Base-by-base conservation (phyloP, 2,329 filamentous ascomycete genomes). In the Tolypocladium capitatum region DNA sequence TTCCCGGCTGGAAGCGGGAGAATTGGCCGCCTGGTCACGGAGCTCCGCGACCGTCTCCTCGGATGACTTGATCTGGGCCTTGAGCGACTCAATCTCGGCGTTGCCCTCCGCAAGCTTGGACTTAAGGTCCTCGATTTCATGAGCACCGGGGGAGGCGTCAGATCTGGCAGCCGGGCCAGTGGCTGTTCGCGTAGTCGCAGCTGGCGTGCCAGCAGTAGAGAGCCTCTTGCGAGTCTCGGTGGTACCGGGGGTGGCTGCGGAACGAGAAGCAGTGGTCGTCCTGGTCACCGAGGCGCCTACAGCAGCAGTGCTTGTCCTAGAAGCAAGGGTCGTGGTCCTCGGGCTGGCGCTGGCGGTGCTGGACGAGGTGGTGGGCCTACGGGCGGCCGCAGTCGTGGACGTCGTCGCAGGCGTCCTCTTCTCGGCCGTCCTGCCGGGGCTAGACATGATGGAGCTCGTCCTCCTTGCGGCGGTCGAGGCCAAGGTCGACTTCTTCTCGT, bases 81-180 rank as follows among this genome's bases (percentile, higher is more conserved):
- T 78, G 30, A 83, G 69, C 13, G 72, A 63, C 47, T 74, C 70
- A 10, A 82, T 74, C 56, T 80, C 75, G 7, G 70, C 61, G 56
- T 82, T 77, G 52, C 76, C 78, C 31, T 76, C 70, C 5, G 69
- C 67, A 21, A 83, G 67, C 62, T 81, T 80, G 8, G 68, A 61
- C 65, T 78, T 82, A 40, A 83, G 68, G 42, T 78, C 73, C 45
- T 82, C 78, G 4, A 77, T 65, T 56, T 79, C 77, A 63, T 78
- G 81, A 20, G 71, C 60, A 8, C 70, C 67, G 16, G 68, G 60
- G 21, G 70, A 66, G 32, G 68, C 61, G 38, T 66, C 64, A 18
- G 64, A 61, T 10, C 59, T 60, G 16, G 68, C 56, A n/a, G 68
- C 48, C 5, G 65, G 60, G 52, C 75, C 71, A 46, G 68, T 48